phyloP scores from a whole-genome alignment of 345 rosid genomes.

The Melastoma malabathricum region DNA sequence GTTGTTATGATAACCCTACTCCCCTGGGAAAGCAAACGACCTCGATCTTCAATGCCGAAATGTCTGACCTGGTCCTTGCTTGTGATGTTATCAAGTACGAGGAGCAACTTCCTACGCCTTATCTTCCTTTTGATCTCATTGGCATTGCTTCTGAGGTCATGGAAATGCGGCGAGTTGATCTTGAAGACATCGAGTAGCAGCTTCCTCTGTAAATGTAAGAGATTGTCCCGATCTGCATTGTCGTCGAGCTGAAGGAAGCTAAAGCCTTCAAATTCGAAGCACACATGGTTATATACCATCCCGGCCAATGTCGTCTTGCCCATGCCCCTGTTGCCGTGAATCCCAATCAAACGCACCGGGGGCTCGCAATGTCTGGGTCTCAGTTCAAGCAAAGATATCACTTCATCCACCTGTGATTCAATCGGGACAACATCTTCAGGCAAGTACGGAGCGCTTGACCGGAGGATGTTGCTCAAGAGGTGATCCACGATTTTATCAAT shows the following conservation, averaged over 20 bases:
- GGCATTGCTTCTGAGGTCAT: background rate
- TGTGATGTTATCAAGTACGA: conserved; percentile 4
- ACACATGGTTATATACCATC: background rate
- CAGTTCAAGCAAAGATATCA: background rate
- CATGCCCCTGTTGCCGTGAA: conserved; percentile 3
- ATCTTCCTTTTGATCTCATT: background rate
- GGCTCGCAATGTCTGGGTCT: background rate
- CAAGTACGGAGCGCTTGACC: background rate
- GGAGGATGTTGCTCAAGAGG: background rate
- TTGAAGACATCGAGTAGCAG: conserved; percentile 3
- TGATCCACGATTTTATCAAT: conserved; percentile 1
- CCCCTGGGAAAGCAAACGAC: background rate
- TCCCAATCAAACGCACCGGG: conserved; percentile 2
- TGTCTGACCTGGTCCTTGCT: background rate
- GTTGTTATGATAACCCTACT: conserved; percentile 11
- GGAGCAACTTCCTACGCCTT: background rate
- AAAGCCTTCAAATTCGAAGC: conserved; percentile 3
- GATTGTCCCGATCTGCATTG: background rate
- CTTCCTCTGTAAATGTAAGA: conserved; percentile 3
- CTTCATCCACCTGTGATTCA: background rate
- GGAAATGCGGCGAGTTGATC: background rate
- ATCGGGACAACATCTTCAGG: background rate
- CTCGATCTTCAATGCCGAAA: background rate
- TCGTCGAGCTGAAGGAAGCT: conserved; percentile 7
- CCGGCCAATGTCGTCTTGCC: conserved; percentile 9